A percentile compares a stretch with the other conserved stretches of the same genome.
phyloP scores from a whole-genome alignment of 1,284 basidiomycete species.

The Sporisorium scitamineum region DNA sequence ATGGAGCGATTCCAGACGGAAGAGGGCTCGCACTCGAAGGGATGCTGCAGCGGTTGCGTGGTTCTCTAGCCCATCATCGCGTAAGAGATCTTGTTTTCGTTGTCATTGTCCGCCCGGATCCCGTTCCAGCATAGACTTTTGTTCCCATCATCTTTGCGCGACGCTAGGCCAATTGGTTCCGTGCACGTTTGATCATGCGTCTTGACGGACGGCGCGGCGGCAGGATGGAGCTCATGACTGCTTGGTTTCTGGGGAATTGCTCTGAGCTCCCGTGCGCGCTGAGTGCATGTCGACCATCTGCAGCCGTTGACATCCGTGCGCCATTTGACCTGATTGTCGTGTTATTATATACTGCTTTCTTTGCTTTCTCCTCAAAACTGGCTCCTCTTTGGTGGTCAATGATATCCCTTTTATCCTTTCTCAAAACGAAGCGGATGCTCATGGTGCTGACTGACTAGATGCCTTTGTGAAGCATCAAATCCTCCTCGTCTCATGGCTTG shows the following conservation, averaged over 20 bases:
- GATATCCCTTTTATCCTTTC: not conserved
- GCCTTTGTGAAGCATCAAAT: no score
- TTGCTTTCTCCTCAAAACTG: not conserved
- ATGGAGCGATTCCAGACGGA: conserved; percentile 57
- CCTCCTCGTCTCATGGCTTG: no score
- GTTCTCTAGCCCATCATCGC: conserved; percentile 37
- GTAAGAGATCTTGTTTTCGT: no score
- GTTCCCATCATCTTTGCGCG: not conserved
- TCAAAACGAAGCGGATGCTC: not conserved
- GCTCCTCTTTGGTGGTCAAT: conserved; percentile 1
- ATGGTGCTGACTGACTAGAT: no score
- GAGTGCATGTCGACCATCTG: not conserved
- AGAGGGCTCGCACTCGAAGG: conserved; percentile 49
- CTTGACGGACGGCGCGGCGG: not conserved
- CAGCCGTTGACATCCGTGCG: not conserved
- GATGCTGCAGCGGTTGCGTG: conserved; percentile 60
- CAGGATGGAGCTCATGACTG: not conserved
- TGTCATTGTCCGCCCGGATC: not conserved
- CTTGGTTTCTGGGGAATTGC: not conserved
- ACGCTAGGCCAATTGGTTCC: not conserved
- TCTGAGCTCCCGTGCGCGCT: not conserved
- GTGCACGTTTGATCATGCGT: not conserved
- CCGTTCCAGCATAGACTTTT: conserved; percentile 27
- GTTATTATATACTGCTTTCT: not conserved
- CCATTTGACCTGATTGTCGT: not conserved